Evolutionary conservation across 805 yeast genomes (phyloP).

Genomic region (Suhomyces canberraensis): DNA sequence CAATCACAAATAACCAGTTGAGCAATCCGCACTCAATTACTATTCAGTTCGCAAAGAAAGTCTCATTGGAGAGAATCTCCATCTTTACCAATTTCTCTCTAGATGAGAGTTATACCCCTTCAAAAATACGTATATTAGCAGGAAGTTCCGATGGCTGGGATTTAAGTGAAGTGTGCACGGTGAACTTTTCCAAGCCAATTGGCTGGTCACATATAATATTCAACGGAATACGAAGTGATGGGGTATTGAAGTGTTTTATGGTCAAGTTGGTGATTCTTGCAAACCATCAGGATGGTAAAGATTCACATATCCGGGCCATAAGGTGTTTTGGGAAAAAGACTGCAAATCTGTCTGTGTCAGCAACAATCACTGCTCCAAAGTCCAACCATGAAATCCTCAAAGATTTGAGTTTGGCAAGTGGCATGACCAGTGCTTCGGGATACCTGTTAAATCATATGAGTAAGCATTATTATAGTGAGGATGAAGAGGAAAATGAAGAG

Average conservation of each 20-base stretch:
- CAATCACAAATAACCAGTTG: conserved; percentile 30
- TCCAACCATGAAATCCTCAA: conserved; percentile 2
- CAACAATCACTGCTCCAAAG: background rate
- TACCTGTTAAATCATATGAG: conserved; percentile 21
- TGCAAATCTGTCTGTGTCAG: conserved; percentile 1
- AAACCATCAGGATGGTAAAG: conserved; percentile 95
- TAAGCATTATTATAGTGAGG: conserved; percentile 3
- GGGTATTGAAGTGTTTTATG: conserved; percentile 62
- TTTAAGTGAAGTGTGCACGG: conserved; percentile 59
- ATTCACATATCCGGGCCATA: conserved; percentile 80
- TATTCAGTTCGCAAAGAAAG: conserved; percentile 75
- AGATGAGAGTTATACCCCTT: conserved; percentile 94
- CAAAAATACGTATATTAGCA: conserved; percentile 57
- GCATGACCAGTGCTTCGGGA: conserved; percentile 23
- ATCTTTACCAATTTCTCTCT: conserved; percentile 64
- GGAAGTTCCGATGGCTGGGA: conserved; percentile 79
- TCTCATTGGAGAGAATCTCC: conserved; percentile 63
- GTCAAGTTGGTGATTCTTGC: conserved; percentile 60
- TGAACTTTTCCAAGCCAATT: conserved; percentile 58
- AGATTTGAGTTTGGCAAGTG: conserved; percentile 23
- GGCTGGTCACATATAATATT: conserved; percentile 77
- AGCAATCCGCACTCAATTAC: conserved; percentile 80
- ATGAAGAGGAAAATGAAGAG: conserved; percentile 10
- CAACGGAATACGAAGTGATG: conserved; percentile 50
- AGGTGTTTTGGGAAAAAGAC: conserved; percentile 48